Evolutionary conservation across 306 rosid species (phyloP).

Genomic region (Carpinus viminea): DNA sequence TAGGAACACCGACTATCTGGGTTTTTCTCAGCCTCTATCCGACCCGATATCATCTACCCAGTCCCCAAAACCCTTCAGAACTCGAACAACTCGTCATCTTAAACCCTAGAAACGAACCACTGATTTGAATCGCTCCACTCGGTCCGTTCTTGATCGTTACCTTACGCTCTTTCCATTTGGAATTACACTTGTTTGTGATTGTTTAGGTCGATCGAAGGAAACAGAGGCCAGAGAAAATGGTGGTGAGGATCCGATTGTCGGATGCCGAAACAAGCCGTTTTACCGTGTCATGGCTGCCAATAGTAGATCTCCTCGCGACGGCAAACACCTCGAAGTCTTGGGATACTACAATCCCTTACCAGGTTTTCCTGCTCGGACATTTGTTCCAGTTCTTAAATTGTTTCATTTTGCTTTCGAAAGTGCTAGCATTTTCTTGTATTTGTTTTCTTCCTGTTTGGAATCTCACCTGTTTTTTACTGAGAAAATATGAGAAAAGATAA

Average conservation of each 20-base stretch:
- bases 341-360: slow-evolving; percentile 93
- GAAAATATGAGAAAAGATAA: not conserved
- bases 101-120: too few relatives aligned
- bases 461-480: not conserved
- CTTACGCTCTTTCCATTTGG: not conserved
- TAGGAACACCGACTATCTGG: too few relatives aligned
- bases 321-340: slow-evolving; percentile 85
- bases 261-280: slow-evolving; percentile 86
- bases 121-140: too few relatives aligned
- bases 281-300: slow-evolving; percentile 91
- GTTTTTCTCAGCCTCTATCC: too few relatives aligned
- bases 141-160: too few relatives aligned
- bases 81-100: too few relatives aligned
- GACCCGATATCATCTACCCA: too few relatives aligned
- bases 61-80: too few relatives aligned
- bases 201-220: not conserved
- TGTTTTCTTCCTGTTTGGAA: not conserved
- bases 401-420: not conserved
- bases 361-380: slow-evolving; percentile 35
- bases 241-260: slow-evolving; percentile 87
- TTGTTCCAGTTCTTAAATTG: not conserved
- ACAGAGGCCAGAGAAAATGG: slow-evolving; percentile 44
- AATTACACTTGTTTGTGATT: not conserved
- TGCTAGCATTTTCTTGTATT: not conserved
- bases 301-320: slow-evolving; percentile 91